Conservation (phyloP, 2,329 filamentous ascomycete species). For the Cytospora chrysosperma region DNA sequence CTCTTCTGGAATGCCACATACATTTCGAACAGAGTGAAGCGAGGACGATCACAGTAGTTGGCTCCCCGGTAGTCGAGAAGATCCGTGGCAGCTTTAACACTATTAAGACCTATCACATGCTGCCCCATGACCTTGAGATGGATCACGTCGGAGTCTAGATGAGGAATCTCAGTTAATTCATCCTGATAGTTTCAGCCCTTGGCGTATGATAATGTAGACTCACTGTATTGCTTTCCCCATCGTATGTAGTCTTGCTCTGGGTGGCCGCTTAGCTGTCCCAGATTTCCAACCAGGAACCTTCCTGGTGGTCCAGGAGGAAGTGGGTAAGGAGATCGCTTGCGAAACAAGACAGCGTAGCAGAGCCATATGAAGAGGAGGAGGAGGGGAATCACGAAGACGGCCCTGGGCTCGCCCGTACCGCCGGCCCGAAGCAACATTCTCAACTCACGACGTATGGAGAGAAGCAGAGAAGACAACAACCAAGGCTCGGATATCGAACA, state of each 20-base stretch:
- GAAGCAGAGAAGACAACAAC: slow-evolving; percentile 6
- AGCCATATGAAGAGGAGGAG: slow-evolving; percentile 13
- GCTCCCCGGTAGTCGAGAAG: slow-evolving; percentile 39
- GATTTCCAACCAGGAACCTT: slow-evolving; percentile 33
- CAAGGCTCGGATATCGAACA: neutral
- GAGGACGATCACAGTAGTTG: slow-evolving; percentile 38
- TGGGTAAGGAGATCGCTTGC: slow-evolving; percentile 16
- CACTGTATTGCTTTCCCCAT: slow-evolving; percentile 35
- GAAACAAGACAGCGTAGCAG: slow-evolving; percentile 5
- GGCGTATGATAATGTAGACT: slow-evolving; percentile 14
- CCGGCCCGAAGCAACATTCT: slow-evolving; percentile 18
- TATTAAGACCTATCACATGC: slow-evolving; percentile 38
- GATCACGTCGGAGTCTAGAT: slow-evolving; percentile 32
- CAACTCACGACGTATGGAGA: neutral
- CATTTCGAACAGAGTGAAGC: slow-evolving; percentile 39
- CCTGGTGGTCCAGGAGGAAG: slow-evolving; percentile 34
- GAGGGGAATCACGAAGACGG: slow-evolving; percentile 11
- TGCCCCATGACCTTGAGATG: slow-evolving; percentile 32
- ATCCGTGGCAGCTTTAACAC: slow-evolving; percentile 35
- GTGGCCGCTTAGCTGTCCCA: slow-evolving; percentile 33
- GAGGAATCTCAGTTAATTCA: slow-evolving; percentile 9
- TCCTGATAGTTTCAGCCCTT: neutral
- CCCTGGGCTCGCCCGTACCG: slow-evolving; percentile 7
- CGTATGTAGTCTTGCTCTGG: slow-evolving; percentile 33
- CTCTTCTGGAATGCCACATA: slow-evolving; percentile 19